These are phyloP conservation scores for Aegilops bicornis DNA, from an alignment of 176 grass and related monocot genomes.

Conservation along the genomic window DNA sequence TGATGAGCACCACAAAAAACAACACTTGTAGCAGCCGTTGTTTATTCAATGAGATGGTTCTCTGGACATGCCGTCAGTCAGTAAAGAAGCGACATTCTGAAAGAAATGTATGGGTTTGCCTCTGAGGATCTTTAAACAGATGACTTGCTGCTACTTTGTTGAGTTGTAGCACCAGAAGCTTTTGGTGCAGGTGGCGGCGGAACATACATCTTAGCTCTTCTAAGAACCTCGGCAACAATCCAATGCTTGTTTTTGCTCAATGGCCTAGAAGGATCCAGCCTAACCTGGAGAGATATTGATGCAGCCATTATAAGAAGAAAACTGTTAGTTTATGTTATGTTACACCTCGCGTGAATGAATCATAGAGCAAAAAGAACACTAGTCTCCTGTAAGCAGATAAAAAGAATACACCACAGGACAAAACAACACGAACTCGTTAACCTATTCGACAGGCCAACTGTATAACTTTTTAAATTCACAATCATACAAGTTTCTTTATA, in stretches of 20 bases:
- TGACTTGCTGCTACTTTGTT: constrained; percentile 25
- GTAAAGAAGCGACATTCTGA: background rate
- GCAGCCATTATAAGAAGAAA: background rate
- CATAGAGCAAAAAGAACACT: no score
- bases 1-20: background rate
- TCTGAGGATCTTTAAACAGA: constrained; percentile 1
- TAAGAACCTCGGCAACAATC: constrained; percentile 80
- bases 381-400: background rate
- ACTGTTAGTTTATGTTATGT: no score
- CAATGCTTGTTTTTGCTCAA: constrained; percentile 77
- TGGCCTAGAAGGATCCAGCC: constrained; percentile 78
- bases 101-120: background rate
- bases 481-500: background rate
- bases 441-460: background rate
- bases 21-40: background rate
- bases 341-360: no score
- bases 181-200: constrained; percentile 27
- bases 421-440: background rate
- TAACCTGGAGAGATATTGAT: constrained; percentile 54
- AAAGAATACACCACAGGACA: background rate
- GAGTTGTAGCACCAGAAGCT: constrained; percentile 12
- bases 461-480: background rate
- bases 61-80: background rate
- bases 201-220: constrained; percentile 71
- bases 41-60: no score